phyloP scores from a whole-genome alignment of 1,284 basidiomycete species.

The Ustilago sp. region DNA sequence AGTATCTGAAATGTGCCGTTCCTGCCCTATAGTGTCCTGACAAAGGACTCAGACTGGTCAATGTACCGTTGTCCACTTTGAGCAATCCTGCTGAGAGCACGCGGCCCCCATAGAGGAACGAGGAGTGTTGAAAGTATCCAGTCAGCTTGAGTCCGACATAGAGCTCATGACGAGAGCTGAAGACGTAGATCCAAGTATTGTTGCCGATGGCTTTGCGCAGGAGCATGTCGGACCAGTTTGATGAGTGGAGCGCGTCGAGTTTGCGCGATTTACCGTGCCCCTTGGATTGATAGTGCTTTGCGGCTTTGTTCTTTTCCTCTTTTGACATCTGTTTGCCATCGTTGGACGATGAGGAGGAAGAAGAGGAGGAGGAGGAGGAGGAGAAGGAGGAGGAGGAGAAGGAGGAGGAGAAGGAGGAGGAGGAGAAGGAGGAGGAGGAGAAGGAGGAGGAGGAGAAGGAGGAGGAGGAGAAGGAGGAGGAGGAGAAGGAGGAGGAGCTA shows the following conservation, averaged over 20 bases:
- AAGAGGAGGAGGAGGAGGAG: constrained; percentile 37
- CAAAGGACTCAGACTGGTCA: constrained; percentile 55
- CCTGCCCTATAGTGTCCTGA: constrained; percentile 60
- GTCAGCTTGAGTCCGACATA: constrained; percentile 63
- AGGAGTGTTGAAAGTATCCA: constrained; percentile 63
- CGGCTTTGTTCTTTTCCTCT: constrained; percentile 23
- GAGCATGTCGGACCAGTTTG: constrained; percentile 56
- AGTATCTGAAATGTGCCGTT: constrained; percentile 59
- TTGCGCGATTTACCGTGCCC: constrained; percentile 42
- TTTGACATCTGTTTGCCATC: constrained; percentile 49
- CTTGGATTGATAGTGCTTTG: constrained; percentile 48
- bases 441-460: constrained; percentile 39
- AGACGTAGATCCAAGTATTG: constrained; percentile 63
- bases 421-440: constrained; percentile 33
- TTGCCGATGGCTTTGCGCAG: constrained; percentile 56
- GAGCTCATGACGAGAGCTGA: constrained; percentile 59
- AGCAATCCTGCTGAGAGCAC: constrained; percentile 61
- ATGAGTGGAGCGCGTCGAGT: constrained; percentile 42
- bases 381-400: too few relatives aligned
- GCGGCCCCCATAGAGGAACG: constrained; percentile 59
- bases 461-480: constrained; percentile 30
- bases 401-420: too few relatives aligned
- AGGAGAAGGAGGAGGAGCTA: constrained; percentile 35
- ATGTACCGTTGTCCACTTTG: constrained; percentile 51
- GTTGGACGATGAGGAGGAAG: constrained; percentile 26